Evolutionary conservation across 139 green algal genomes (phyloP).

Genomic region (Microglena sp.): DNA sequence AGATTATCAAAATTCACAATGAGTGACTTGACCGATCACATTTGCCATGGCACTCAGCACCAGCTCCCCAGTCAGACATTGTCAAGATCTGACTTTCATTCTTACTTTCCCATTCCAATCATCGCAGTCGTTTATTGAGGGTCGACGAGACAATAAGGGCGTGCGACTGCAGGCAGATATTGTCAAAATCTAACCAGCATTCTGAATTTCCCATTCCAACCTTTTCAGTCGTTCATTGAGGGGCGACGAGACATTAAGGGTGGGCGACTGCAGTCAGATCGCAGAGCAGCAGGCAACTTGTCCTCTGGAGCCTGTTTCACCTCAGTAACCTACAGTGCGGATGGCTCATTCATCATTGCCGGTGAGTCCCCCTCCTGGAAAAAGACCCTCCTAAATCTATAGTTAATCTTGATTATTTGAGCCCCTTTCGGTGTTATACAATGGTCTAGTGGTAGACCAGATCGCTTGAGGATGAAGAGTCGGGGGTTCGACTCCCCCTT

Average conservation of each 20-base stretch:
- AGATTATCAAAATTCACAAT: too few relatives aligned
- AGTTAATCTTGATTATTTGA: too few relatives aligned
- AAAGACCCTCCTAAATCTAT: too few relatives aligned
- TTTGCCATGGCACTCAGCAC: too few relatives aligned
- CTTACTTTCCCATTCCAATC: too few relatives aligned
- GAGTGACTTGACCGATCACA: too few relatives aligned
- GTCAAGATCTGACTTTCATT: too few relatives aligned
- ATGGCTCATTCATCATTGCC: constrained; percentile 80
- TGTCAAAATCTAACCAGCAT: background rate
- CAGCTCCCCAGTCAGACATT: too few relatives aligned
- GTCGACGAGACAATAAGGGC: constrained; percentile 75
- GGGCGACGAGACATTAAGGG: constrained; percentile 82
- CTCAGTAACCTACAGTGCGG: constrained; percentile 76
- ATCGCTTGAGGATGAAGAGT: too few relatives aligned
- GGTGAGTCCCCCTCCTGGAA: constrained; percentile 51
- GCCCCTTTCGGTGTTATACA: too few relatives aligned
- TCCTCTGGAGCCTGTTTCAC: constrained; percentile 68
- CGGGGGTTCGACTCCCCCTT: too few relatives aligned
- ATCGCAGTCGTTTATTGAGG: constrained; percentile 69
- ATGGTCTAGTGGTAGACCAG: too few relatives aligned
- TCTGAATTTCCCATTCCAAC: background rate
- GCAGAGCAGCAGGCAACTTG: constrained; percentile 56
- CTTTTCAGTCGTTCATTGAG: constrained; percentile 60
- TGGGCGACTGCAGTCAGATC: constrained; percentile 58
- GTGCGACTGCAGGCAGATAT: constrained; percentile 33